Evolutionary conservation across 2,329 filamentous ascomycete species (phyloP), one percentile per base, ranked within the genome.

Genomic region (Alternaria sp.): DNA sequence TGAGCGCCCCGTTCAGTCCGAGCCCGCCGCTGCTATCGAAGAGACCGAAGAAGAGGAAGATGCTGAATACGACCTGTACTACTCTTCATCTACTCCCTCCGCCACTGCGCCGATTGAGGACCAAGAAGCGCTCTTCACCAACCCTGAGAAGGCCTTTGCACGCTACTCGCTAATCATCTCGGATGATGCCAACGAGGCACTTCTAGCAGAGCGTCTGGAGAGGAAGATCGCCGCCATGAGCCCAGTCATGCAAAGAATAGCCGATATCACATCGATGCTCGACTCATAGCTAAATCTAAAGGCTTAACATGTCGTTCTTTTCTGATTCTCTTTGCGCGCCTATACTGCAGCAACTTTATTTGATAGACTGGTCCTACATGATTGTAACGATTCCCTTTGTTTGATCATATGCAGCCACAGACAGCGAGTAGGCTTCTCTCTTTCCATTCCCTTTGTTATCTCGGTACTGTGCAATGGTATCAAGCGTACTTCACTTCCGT

Each of bases 101-200:
- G 84, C 86, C 46, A 11, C 49, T 59, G 66, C 74, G 30, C 43
- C 71, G 12, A 60, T 70, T 28, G 71, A 78, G 30, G 67, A 77
- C 40, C 63, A 73, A 58, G 73, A 77, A 48, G 54, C 51, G 11
- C 66, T 79, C 12, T 81, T 83, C 57, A 80, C 91, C 60, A 81
- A 85, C 62, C 75, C 85, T 1, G 89, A 91, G 69, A 94, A 94
- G 83, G 80, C 85, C 3, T 81, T 88, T 49, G 81, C 86, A 14
- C 84, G 86, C 50, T 87, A 86, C 69, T 86, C 91, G 66, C 84
- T 93, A n/a, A 81, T 91, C 30, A 85, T 91, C 27, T 81, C 83
- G 1, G 81, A 85, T 60, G 84, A 86, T 54, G 84, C 69, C 36
- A 67, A 70, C n/a, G 67, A 76, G 32, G 62, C 73, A 43, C 66